Base-by-base conservation (phyloP, 2,329 filamentous ascomycete species). In the Chalaropsis ovoidea region DNA sequence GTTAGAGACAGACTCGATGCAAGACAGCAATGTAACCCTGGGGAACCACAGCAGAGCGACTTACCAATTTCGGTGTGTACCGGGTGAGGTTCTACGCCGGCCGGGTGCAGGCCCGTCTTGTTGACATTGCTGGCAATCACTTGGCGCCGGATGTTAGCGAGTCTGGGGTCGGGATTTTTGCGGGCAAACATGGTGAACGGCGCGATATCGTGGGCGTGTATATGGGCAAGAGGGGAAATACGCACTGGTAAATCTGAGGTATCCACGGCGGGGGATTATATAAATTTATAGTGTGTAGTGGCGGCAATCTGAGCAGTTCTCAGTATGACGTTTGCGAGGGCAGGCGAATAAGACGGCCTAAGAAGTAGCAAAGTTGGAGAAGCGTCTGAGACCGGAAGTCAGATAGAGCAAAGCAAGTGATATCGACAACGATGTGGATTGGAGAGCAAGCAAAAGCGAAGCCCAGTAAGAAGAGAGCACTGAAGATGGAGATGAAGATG, bases 1-100 rank as follows among this genome's bases (percentile, higher is more conserved):
- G 67, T 70, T 68, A 69, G 67, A 68, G 43, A 39, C 31, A 31
- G 31, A 31, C 31, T 31, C 31, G 31, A 31, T 31, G 11, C 39
- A 5, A n/a, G 43, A 43, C 8, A 24, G 8, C 5, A 61, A 1
- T 19, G 22, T 13, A 13, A 45, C 35, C 42, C 4, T 47, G 10
- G 3, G 60, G 42, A 22, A 3, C 5, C 2, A 19, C 15, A 10
- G 10, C 54, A n/a, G 7, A 3, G n/a, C 35, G 41, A 68, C 77
- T 70, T 80, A 81, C 78, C 91, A 70, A 99, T 86, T 77, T 97
- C 94, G 58, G 94, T 97, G 84, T 96, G 93, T 76, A 95, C 88
- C 73, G 82, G 82, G 39, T 86, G 81, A 70, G 92, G 95, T 90
- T 88, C 82, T 71, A 96, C 88, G 86, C 92, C 92, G 76, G 85